Evolutionary conservation across 2,329 filamentous ascomycete species (phyloP), one percentile per base, ranked within the genome.

Genomic region (Colletotrichum navitas): DNA sequence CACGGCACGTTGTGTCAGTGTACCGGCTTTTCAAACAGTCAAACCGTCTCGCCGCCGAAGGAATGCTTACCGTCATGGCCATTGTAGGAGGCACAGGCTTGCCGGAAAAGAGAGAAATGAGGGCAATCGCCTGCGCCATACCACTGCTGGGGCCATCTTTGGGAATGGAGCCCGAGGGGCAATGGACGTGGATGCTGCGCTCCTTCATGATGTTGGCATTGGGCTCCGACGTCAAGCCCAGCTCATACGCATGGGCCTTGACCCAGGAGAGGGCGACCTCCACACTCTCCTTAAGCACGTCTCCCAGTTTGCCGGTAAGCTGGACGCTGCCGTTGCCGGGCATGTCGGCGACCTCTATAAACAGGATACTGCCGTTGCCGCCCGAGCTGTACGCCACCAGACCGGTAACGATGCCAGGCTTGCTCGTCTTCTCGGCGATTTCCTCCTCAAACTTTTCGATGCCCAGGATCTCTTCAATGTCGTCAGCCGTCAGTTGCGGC

Each of bases 301-400:
- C 95, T 74, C 96, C 96, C 8, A 99, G 90, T 81, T 97, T 98
- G 73, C 96, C 96, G 1, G 96, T 99, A 34, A 99, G 90, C 83
- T 98, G 96, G 45, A 99, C 94, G 64, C 92, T 91, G 43, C 96
- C 96, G 68, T 90, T 92, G 54, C 96, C 96, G 0, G 96, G 96
- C 94, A 98, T 98, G 79, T 97, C 95, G 14, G 95, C 94, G 55
- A 98, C 94, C 83, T 99, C 96, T 77, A 99, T 99, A 85, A 99
- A 99, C 67, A 99, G 88, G 77, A 99, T 99, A 79, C 93, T 95
- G 74, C 96, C 96, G 80, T 98, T 95, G 59, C 94, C 94, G 61
- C 96, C 95, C 5, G 92, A 93, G 78, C 92, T 94, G 84, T 98
- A 99, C 11, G 96, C 96, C 21, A 99, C 96, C 41, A 99, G 91